Conservation (phyloP, 257 asterid species). For the Solanum commersonii region DNA sequence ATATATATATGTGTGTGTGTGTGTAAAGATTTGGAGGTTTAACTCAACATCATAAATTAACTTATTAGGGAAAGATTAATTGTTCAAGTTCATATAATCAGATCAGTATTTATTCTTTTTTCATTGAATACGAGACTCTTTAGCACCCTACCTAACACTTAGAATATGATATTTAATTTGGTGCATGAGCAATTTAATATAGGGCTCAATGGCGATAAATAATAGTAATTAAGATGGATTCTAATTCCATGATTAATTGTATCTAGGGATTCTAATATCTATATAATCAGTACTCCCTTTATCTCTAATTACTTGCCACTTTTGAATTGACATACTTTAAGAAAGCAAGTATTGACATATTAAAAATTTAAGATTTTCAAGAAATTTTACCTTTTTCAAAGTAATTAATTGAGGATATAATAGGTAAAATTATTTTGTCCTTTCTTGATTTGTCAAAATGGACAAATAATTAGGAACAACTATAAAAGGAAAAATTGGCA, state of each 20-base stretch:
- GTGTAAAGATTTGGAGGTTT: not conserved
- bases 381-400: too few relatives aligned
- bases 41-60: not conserved
- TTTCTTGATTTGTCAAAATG: too few relatives aligned
- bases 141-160: not conserved
- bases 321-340: too few relatives aligned
- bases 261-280: not conserved
- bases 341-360: too few relatives aligned
- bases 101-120: not conserved
- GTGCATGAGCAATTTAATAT: not conserved
- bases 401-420: too few relatives aligned
- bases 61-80: not conserved
- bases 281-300: not conserved
- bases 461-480: too few relatives aligned
- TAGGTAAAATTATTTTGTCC: too few relatives aligned
- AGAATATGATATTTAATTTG: accelerated
- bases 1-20: too few relatives aligned
- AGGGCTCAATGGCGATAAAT: not conserved
- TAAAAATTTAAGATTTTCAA: too few relatives aligned
- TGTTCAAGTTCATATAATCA: not conserved
- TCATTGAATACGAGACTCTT: not conserved
- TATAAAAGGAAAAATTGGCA: too few relatives aligned
- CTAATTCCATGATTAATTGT: not conserved
- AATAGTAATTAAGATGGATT: not conserved
- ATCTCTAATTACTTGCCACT: too few relatives aligned